Evolutionary conservation across 768 basidiomycete genomes (phyloP), one percentile per base, ranked within the genome.

Genomic region (Tephrocybe rancida): DNA sequence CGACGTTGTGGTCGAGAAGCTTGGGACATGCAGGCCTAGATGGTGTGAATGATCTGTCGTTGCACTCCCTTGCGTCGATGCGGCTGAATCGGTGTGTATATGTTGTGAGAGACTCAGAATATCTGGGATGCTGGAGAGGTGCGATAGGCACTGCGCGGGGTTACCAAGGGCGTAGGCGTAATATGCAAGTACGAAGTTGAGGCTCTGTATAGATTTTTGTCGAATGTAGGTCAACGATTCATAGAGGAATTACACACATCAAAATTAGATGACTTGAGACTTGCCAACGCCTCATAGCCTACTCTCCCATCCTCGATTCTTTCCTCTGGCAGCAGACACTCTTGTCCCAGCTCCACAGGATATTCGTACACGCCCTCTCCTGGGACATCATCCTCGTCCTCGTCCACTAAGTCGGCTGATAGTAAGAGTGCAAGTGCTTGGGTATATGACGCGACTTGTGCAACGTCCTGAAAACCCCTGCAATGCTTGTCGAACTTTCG

Each of bases 401-500:
- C 84, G 54, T 85, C 80, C 30, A 62, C 56, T 2, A 76, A 71
- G 39, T 74, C 74, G 0, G 79, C 75, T 10, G 73, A 69, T 24
- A 86, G 74, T 41, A 88, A 73, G 27, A 88, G 63, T 5, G 83
- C 80, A 26, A 92, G 72, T 0, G 79, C 77, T 27, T 86, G 87
- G 0, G 84, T 90, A 61, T 87, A 83, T 0, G 77, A 80, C 16
- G 86, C 88, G 54, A 90, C 75, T 59, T 87, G 84, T 3, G 84
- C 76, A 13, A 88, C 73, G 52, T 86, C 84, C 55, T 67, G 61
- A 59, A 77, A 84, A 0, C 86, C 85, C 5, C 67, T 68, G 62
- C 86, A 88, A 59, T 95, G 92, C 58, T 95, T 95, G 66, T 88
- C 86, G 73, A 91, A 92, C 70, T 95, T 95, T 58, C 90, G 81